phyloP scores from a whole-genome alignment of 345 rosid species.

The Hibiscus trionum region DNA sequence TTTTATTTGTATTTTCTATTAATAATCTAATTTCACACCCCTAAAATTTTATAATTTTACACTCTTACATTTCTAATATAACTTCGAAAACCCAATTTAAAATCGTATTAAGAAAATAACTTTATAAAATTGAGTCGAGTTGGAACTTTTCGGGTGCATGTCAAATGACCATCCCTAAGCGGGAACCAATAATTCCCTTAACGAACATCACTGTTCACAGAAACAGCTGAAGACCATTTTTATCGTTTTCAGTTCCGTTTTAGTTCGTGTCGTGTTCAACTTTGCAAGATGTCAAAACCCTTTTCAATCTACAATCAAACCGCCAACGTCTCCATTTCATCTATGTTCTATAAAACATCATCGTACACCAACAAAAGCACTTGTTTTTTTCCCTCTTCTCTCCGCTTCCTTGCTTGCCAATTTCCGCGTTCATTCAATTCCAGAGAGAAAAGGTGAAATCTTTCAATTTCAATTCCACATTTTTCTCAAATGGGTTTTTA shows the following conservation, averaged over 20 bases:
- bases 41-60: too few species aligned
- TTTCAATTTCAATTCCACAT: not conserved
- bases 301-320: not conserved
- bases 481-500: not conserved
- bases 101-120: too few species aligned
- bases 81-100: too few species aligned
- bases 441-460: not conserved
- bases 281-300: not conserved
- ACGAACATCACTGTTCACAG: not conserved
- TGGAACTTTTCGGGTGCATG: too few species aligned
- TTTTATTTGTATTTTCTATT: too few species aligned
- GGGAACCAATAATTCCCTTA: not conserved
- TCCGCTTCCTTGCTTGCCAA: not conserved
- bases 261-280: not conserved
- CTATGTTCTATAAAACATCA: not conserved
- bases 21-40: too few species aligned
- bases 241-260: not conserved
- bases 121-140: too few species aligned
- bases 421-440: not conserved
- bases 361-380: not conserved
- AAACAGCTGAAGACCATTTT: not conserved
- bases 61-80: too few species aligned
- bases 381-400: not conserved
- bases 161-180: too few species aligned
- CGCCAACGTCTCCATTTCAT: not conserved